A percentile compares a stretch with the other conserved stretches of the same genome.
These are phyloP conservation scores for Inga oerstediana DNA, from an alignment of 306 rosid genomes.

Conservation along the genomic window DNA sequence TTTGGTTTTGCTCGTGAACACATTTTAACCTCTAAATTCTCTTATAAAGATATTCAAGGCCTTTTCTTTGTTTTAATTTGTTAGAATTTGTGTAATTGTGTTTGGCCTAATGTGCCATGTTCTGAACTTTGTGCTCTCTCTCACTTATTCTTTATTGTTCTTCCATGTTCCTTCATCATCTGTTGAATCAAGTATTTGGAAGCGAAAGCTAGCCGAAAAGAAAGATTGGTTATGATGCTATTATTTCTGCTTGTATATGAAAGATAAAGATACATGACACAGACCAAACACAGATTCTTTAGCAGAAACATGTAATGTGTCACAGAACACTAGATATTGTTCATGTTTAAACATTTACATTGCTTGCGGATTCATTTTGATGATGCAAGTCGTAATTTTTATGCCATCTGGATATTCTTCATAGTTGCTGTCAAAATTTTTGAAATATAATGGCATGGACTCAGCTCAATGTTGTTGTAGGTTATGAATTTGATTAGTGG, in stretches of 20 bases:
- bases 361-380: neutral
- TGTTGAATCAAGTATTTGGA: neutral
- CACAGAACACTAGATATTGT: neutral
- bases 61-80: neutral
- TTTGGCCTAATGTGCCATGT: neutral
- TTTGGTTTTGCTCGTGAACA: neutral
- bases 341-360: neutral
- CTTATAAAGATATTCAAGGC: neutral
- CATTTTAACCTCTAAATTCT: neutral
- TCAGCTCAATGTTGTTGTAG: neutral
- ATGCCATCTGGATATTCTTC: neutral
- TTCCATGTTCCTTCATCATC: neutral
- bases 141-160: neutral
- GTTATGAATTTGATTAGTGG: neutral
- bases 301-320: neutral
- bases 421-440: neutral
- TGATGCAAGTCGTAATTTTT: neutral
- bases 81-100: too few relatives aligned
- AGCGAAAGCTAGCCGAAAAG: neutral
- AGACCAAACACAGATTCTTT: neutral
- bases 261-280: neutral
- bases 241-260: neutral
- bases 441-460: neutral
- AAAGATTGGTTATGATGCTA: neutral
- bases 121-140: neutral